Evolutionary conservation across 305 asterid genomes (phyloP).

Genomic region (Solanum hybrid): DNA sequence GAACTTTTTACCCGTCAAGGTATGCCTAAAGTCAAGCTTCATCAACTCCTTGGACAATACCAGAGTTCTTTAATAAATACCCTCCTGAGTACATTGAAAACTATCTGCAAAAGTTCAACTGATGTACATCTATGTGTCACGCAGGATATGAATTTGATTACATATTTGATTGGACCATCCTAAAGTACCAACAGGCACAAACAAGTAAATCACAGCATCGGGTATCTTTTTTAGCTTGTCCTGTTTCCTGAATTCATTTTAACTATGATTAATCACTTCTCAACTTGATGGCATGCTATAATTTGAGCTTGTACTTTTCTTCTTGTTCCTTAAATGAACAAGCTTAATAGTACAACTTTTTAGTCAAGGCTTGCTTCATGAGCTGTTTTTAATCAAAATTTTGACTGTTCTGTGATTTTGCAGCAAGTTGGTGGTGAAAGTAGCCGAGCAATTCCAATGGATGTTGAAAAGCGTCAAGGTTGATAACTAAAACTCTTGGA

Average conservation of each 20-base stretch:
- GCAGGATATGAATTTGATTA: conserved; percentile 82
- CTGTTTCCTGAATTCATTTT: conserved; percentile 6
- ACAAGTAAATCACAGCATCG: conserved; percentile 59
- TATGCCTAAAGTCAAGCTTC: conserved; percentile 12
- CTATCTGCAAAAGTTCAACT: background rate
- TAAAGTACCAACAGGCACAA: conserved; percentile 89
- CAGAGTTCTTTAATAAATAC: background rate
- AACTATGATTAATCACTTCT: background rate
- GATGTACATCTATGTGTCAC: conserved; percentile 11
- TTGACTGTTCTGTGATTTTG: background rate
- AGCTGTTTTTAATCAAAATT: background rate
- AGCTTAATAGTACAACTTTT: background rate
- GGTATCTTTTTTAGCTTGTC: conserved; percentile 29
- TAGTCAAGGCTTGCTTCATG: background rate
- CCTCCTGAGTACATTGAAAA: background rate
- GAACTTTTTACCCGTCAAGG: conserved; percentile 90
- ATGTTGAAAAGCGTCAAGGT: conserved; percentile 69
- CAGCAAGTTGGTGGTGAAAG: conserved; percentile 81
- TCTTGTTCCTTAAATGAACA: background rate
- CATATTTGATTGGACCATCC: conserved; percentile 91
- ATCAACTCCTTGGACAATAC: background rate
- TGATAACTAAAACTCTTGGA: background rate
- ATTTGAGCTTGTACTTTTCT: background rate
- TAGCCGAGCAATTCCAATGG: conserved; percentile 59
- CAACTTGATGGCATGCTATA: background rate